These are phyloP conservation scores for Antrodiella citrinella DNA, from an alignment of 768 basidiomycete genomes.

Conservation along the genomic window DNA sequence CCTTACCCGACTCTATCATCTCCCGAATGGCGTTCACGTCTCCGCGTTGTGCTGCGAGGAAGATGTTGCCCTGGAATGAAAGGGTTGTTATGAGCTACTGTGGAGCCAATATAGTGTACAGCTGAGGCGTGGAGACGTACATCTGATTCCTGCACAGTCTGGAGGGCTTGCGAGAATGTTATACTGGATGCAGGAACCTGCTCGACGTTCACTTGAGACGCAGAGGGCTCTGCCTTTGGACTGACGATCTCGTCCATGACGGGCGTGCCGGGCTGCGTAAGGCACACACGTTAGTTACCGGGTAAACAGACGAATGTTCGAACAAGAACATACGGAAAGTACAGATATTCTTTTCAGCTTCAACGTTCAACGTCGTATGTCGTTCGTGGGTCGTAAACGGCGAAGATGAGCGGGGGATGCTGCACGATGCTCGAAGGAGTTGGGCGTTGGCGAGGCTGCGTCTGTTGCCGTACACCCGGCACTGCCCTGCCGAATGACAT, in stretches of 20 bases:
- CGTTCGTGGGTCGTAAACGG: too few species aligned
- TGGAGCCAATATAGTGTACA: neutral
- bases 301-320: too few species aligned
- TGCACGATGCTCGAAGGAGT: neutral
- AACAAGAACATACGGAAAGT: too few species aligned
- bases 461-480: too few species aligned
- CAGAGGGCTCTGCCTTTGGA: conserved; percentile 43
- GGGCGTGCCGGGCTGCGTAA: too few species aligned
- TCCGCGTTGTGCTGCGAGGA: conserved; percentile 83
- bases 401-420: too few species aligned
- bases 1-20: conserved; percentile 64
- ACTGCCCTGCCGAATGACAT: too few species aligned
- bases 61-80: conserved; percentile 48
- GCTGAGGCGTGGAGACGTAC: conserved; percentile 23
- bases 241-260: conserved; percentile 29
- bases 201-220: conserved; percentile 32
- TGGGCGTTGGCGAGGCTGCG: neutral
- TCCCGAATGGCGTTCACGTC: conserved; percentile 58
- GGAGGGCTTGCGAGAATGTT: conserved; percentile 36
- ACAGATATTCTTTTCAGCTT: too few species aligned
- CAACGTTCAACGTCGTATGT: too few species aligned
- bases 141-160: conserved; percentile 30
- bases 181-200: conserved; percentile 37
- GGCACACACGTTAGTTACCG: too few species aligned
- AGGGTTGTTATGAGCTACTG: too few species aligned